A percentile compares a stretch with the other conserved stretches of the same genome.
Conservation (phyloP, 2,329 filamentous ascomycete genomes). For the Apiospora arundinis region DNA sequence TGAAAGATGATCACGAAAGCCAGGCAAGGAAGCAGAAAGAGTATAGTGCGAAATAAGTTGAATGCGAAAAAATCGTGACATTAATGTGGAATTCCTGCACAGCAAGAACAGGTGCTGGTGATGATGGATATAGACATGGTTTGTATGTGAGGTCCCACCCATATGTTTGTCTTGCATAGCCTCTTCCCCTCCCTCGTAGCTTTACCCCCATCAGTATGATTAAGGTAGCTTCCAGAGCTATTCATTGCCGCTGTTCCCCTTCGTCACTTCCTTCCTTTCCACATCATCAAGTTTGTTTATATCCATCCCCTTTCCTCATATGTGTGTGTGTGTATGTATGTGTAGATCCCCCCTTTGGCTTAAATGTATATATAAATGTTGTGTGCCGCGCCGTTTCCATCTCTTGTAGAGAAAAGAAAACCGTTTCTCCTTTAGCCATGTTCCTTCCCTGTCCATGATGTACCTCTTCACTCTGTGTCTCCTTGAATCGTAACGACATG, state of each 20-base stretch:
- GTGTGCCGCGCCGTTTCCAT: not conserved
- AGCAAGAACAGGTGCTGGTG: slow-evolving; percentile 7
- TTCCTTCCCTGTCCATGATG: not conserved
- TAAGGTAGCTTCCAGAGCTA: slow-evolving; percentile 11
- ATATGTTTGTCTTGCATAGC: not conserved
- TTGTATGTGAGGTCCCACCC: not conserved
- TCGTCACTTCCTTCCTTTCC: not conserved
- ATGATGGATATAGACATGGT: not conserved
- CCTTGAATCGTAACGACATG: slow-evolving; percentile 9
- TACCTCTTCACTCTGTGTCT: not conserved
- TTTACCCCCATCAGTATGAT: not conserved
- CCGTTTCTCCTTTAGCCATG: not conserved
- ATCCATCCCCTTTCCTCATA: not conserved
- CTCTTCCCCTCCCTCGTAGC: not conserved
- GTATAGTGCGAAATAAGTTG: not conserved
- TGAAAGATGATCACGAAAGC: not conserved
- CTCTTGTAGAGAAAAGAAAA: not conserved
- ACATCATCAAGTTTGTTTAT: not conserved
- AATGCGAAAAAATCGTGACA: not conserved
- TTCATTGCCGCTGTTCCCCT: slow-evolving; percentile 4
- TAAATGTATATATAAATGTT: slow-evolving; percentile 1
- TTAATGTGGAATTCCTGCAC: slow-evolving; percentile 2
- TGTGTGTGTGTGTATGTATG: not conserved
- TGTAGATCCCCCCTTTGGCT: not conserved
- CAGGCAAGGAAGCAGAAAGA: not conserved